Evolutionary conservation across 495 filamentous ascomycete genomes (phyloP).

Genomic region (Podospora australis): DNA sequence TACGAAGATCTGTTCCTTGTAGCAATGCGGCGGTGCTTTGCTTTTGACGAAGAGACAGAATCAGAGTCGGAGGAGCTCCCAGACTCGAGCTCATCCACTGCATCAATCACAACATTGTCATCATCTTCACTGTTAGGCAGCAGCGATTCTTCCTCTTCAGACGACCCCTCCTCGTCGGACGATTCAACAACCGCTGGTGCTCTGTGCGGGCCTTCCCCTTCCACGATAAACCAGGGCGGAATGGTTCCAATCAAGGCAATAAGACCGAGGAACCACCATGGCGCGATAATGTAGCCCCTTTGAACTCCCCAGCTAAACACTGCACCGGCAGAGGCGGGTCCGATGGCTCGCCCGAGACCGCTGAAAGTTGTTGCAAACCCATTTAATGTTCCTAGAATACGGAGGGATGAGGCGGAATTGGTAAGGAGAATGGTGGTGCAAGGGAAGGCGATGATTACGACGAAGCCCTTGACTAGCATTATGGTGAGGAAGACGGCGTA

Average conservation of each 20-base stretch:
- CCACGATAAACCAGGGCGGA: conserved; percentile 63
- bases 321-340: conserved; percentile 62
- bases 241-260: conserved; percentile 57
- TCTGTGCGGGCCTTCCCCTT: conserved; percentile 66
- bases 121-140: not conserved
- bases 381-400: conserved; percentile 81
- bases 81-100: too few relatives aligned
- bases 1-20: too few relatives aligned
- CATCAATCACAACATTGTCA: not conserved
- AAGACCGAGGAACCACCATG: conserved; percentile 68
- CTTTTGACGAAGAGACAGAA: too few relatives aligned
- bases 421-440: conserved; percentile 85
- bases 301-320: conserved; percentile 66
- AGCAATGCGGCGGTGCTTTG: too few relatives aligned
- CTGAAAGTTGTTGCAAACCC: conserved; percentile 76
- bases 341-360: conserved; percentile 68
- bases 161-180: not conserved
- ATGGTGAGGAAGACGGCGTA: conserved; percentile 46
- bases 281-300: conserved; percentile 62
- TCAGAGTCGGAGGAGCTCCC: too few relatives aligned
- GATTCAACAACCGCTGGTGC: not conserved
- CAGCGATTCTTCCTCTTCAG: not conserved
- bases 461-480: conserved; percentile 62
- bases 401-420: conserved; percentile 69
- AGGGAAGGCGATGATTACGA: conserved; percentile 76